phyloP scores from a whole-genome alignment of 129 eudicot genomes.

The Tagetes erecta region DNA sequence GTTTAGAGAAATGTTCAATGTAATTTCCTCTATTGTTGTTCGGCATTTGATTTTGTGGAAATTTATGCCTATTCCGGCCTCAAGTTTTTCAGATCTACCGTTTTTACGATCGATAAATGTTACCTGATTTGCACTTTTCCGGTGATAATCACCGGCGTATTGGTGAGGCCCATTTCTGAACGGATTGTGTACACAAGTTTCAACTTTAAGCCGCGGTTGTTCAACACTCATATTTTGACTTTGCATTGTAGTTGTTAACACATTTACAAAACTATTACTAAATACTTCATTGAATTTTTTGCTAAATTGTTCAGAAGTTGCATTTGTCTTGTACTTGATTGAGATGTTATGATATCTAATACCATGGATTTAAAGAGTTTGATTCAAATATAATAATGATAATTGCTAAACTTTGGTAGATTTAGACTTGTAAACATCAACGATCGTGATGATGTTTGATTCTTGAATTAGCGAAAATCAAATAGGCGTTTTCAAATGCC shows the following conservation, averaged over 20 bases:
- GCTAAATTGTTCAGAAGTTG: too few species aligned
- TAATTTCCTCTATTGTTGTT: conserved; percentile 38
- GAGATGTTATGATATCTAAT: too few species aligned
- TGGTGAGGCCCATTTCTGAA: neutral
- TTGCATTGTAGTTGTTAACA: too few species aligned
- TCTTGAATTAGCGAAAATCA: too few species aligned
- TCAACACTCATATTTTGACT: neutral
- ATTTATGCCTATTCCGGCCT: conserved; percentile 1
- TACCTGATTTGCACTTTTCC: conserved; percentile 5
- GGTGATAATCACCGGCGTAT: conserved; percentile 12
- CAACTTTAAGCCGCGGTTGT: neutral
- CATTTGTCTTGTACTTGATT: too few species aligned
- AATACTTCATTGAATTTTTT: too few species aligned
- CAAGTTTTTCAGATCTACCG: conserved; percentile 1
- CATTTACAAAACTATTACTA: neutral
- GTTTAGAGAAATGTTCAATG: conserved; percentile 26
- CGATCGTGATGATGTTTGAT: too few species aligned
- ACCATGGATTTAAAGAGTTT: too few species aligned
- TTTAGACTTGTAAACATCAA: too few species aligned
- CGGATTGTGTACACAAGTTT: conserved; percentile 7
- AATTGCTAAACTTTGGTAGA: too few species aligned
- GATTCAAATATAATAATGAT: too few species aligned
- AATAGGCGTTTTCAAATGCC: too few species aligned
- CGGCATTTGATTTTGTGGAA: conserved; percentile 26
- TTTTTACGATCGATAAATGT: neutral